phyloP scores from a whole-genome alignment of 2,329 filamentous ascomycete genomes.

The Podosphaera leucotricha region DNA sequence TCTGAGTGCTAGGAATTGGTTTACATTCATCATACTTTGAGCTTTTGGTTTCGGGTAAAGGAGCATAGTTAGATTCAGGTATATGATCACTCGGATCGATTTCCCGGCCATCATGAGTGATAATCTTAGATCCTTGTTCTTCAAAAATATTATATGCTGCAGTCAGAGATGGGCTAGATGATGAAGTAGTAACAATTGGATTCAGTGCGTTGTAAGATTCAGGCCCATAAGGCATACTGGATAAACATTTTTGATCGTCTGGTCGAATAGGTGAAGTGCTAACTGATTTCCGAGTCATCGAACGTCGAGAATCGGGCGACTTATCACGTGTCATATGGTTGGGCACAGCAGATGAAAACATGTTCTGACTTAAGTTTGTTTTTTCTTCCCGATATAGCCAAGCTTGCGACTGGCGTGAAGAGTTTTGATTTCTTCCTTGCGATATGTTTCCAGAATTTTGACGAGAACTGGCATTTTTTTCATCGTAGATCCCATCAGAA shows the following conservation, averaged over 20 bases:
- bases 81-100: constrained; percentile 64
- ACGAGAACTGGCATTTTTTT: constrained; percentile 26
- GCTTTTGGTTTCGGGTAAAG: constrained; percentile 24
- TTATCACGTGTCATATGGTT: background rate
- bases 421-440: constrained; percentile 17
- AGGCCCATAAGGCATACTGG: constrained; percentile 46
- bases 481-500: constrained; percentile 32
- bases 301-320: background rate
- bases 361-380: background rate
- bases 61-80: constrained; percentile 27
- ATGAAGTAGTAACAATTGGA: constrained; percentile 22
- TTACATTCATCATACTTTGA: constrained; percentile 18
- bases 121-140: constrained; percentile 42
- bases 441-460: constrained; percentile 18
- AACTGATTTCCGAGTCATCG: constrained; percentile 45
- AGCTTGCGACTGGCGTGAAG: constrained; percentile 10
- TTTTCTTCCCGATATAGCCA: constrained; percentile 5
- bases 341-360: background rate
- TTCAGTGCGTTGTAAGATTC: constrained; percentile 57
- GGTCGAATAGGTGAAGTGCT: constrained; percentile 38
- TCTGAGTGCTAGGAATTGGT: constrained; percentile 26
- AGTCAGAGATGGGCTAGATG: constrained; percentile 10
- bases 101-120: constrained; percentile 51
- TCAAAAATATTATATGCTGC: constrained; percentile 16
- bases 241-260: constrained; percentile 26